Evolutionary conservation across 805 yeast species (phyloP).

Genomic region (Metschnikowia lachancei): DNA sequence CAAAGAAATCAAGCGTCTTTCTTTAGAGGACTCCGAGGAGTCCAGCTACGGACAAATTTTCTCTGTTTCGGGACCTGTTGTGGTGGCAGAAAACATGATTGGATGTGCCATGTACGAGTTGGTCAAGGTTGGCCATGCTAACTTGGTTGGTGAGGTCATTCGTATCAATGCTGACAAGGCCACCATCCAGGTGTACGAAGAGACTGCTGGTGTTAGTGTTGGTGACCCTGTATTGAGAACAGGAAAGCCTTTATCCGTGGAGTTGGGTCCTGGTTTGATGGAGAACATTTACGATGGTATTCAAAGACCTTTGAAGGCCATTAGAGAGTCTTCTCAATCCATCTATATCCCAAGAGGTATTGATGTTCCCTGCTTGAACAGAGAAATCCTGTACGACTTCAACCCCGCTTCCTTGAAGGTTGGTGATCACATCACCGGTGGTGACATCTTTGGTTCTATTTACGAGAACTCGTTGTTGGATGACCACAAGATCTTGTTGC

Average conservation of each 20-base stretch:
- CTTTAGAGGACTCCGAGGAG: constrained; percentile 69
- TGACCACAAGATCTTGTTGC: constrained; percentile 91
- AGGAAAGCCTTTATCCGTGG: constrained; percentile 98
- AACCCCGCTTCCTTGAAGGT: constrained; percentile 74
- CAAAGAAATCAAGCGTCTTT: constrained; percentile 82
- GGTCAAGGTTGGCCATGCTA: constrained; percentile 96
- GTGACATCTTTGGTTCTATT: constrained; percentile 92
- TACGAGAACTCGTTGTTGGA: constrained; percentile 90
- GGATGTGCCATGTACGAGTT: constrained; percentile 99
- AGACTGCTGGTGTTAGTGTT: constrained; percentile 98
- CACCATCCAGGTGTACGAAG: constrained; percentile 98
- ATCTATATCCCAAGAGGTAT: constrained; percentile 99
- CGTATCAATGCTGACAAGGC: constrained; percentile 96
- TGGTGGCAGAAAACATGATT: constrained; percentile 96
- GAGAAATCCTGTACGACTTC: constrained; percentile 81
- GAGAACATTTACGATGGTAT: constrained; percentile 99
- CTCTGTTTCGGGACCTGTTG: constrained; percentile 97
- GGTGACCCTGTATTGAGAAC: constrained; percentile 99
- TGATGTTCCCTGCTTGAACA: constrained; percentile 90
- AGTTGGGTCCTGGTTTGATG: constrained; percentile 98
- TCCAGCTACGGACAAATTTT: constrained; percentile 82
- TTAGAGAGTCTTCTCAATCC: constrained; percentile 81
- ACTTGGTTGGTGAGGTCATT: constrained; percentile 96
- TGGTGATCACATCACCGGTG: constrained; percentile 98
- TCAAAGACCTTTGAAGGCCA: constrained; percentile 96